Evolutionary conservation across 2,329 filamentous ascomycete genomes (phyloP), one percentile per base, ranked within the genome.

Genomic region (Paracoccidioides lutzii): DNA sequence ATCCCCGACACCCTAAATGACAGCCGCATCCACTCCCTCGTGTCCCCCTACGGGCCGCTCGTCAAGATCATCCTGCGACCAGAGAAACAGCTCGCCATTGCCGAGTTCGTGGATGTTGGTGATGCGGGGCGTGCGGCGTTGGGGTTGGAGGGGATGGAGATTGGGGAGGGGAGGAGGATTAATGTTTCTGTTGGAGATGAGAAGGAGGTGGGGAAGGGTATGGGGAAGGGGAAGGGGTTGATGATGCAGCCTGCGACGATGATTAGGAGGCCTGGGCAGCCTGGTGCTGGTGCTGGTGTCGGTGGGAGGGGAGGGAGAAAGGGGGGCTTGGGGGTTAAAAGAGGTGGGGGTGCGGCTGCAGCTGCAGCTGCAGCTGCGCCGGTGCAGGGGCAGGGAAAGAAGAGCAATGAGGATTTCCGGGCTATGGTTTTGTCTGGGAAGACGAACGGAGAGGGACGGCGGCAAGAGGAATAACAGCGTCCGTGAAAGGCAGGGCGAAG

Each of bases 1-100:
- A 76, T 98, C 0, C 89, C 93, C 0, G 93, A 97, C 65, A 97
- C 90, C 0, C 82, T 97, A 64, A 96, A 94, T 61, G 88, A 95
- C 64, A 82, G 87, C 1, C 88, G 90, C 35, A 81, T 98, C 55
- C 81, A 81, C 46, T 78, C 83, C 0, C 74, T 94, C 2, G 82
- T 87, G 7, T 85, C 89, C 62, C 78, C 82, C 1, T 78, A 84
- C 46, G 90, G 89, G 0, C 70, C 78, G 1, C 77, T 96, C 30
- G 77, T 84, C 60, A 91, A 90, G 68, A 77, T 97, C 3, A 78
- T 86, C 10, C 77, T 96, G 9, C 83, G 89, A 48, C 88, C 90
- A 1, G 81, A 89, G 58, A 87, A 95, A 59, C 83, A 85, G 57
- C 90, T 90, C 10, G 93, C 90, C 4, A 85, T 91, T 55, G 78